phyloP scores from a whole-genome alignment of 768 basidiomycete genomes.

The Cystoderma amianthinum region DNA sequence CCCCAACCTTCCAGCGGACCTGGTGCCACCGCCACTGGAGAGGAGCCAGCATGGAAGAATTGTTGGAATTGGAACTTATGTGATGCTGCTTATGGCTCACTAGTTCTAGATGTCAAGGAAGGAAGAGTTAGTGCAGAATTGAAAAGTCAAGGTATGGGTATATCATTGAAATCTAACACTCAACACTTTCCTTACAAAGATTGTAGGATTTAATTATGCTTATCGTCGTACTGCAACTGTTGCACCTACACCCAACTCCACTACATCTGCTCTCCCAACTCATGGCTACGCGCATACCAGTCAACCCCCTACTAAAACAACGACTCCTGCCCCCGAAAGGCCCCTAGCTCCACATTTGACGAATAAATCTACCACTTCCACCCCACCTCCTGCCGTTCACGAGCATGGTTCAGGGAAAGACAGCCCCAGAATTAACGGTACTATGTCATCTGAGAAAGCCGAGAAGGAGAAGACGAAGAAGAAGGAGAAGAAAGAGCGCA shows the following conservation, averaged over 20 bases:
- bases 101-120: constrained; percentile 86
- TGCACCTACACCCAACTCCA: constrained; percentile 52
- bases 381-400: constrained; percentile 23
- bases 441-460: constrained; percentile 34
- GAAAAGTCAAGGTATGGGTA: constrained; percentile 75
- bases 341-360: constrained; percentile 19
- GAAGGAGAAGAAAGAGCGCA: constrained; percentile 58
- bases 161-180: not conserved
- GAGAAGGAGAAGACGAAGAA: constrained; percentile 54
- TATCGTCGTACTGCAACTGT: constrained; percentile 73
- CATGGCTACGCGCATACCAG: constrained; percentile 25
- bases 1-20: constrained; percentile 36
- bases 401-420: constrained; percentile 23
- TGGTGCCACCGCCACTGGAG: constrained; percentile 48
- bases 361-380: constrained; percentile 30
- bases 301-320: constrained; percentile 26
- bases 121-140: constrained; percentile 89
- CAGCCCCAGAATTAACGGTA: constrained; percentile 35
- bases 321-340: constrained; percentile 27
- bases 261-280: constrained; percentile 41
- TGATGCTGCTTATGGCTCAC: constrained; percentile 88
- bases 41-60: constrained; percentile 97
- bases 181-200: not conserved
- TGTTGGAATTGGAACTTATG: constrained; percentile 99
- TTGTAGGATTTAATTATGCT: constrained; percentile 88